Percentiles rank a stretch among this genome's conserved stretches.
phyloP scores from a whole-genome alignment of 2,329 filamentous ascomycete genomes.

The Colletotrichum limetticola region DNA sequence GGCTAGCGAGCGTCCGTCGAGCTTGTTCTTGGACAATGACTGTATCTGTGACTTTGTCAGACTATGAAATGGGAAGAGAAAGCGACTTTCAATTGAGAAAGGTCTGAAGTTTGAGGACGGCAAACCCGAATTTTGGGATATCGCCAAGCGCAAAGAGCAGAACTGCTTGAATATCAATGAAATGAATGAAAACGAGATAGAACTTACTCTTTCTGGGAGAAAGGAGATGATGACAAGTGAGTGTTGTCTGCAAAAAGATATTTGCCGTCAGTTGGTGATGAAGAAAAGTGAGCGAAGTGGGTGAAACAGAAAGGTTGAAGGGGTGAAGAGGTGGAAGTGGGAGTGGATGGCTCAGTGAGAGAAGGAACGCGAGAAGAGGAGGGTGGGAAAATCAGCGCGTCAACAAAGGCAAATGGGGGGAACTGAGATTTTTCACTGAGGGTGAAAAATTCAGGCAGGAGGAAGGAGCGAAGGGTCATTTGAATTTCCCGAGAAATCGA shows the following conservation, averaged over 20 bases:
- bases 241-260: constrained; percentile 7
- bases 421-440: too few species aligned
- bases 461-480: constrained; percentile 8
- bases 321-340: not conserved
- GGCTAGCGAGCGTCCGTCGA: not conserved
- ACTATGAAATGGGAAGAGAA: not conserved
- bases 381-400: not conserved
- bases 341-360: not conserved
- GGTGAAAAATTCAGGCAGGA: not conserved
- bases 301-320: not conserved
- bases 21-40: not conserved
- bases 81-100: not conserved
- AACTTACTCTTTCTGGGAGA: constrained; percentile 16
- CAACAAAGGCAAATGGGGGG: constrained; percentile 3
- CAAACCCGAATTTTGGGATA: not conserved
- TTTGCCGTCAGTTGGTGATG: not conserved
- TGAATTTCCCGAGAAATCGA: not conserved
- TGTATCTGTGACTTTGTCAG: not conserved
- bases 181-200: not conserved
- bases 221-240: not conserved
- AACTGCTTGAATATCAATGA: not conserved
- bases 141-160: not conserved
- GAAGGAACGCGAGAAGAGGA: not conserved
- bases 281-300: not conserved
- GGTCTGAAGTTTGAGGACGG: not conserved